Base-by-base conservation (phyloP, 305 asterid species). In the Nicotiana rustica region DNA sequence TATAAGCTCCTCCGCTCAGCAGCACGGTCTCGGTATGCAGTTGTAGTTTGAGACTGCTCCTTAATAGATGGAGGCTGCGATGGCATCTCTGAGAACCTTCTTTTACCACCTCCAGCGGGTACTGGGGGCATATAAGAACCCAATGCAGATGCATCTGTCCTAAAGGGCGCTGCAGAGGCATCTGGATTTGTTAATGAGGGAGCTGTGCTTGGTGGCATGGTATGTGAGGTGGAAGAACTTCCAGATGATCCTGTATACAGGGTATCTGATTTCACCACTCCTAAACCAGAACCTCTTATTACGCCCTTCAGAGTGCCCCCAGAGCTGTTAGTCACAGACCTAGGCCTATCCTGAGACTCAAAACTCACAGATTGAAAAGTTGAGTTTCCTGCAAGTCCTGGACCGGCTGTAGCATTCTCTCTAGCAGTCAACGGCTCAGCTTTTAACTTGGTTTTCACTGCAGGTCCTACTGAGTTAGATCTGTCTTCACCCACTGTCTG, bases 1-100 rank as follows among this genome's bases (percentile, higher is more conserved):
- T 96, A 95, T 84, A 96, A 91, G 88, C 92, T 95, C 92, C 99
- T 93, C 85, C 99, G 83, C 86, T 96, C 99, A 35, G 99, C 99
- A 15, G 99, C 99, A 77, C 99, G 98, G 79, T 96, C 99, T 89
- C 99, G 88, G 79, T 96, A 96, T 21, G 90, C 68, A 77, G 89
- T 88, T 19, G 89, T 65, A 75, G 90, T 85, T 83, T 92, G 97
- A 79, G 95, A 84, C 84, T 91, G 98, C 68, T 91, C 95, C 83
- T 88, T 93, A 81, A 80, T 90, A 76, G 90, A 86, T 81, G 85
- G 86, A 78, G 91, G 79, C 55, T 69, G 90, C 47, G 90, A 86
- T 66, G 98, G 97, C 95, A 90, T 85, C 90, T 96, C 99, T 0
- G 98, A 96, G 81, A 96, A 96, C 91, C 99, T 93, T 88, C 99